These are phyloP conservation scores for Xylaria sp. DNA, from an alignment of 2,329 filamentous ascomycete species.

Conservation along the genomic window DNA sequence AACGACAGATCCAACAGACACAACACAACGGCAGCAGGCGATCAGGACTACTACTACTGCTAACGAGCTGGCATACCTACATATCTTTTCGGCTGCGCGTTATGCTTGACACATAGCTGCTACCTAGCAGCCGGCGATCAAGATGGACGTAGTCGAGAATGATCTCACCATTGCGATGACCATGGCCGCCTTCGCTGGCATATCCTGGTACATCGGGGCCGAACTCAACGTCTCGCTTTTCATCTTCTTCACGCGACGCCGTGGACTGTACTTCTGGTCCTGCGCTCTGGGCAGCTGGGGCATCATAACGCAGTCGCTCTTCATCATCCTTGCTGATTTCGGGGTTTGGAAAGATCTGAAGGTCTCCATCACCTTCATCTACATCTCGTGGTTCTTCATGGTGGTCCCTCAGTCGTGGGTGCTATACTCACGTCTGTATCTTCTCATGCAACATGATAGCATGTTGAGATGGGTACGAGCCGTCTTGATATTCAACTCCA, in stretches of 20 bases:
- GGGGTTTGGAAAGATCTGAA: constrained; percentile 25
- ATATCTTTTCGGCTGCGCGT: background rate
- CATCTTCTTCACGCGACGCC: constrained; percentile 30
- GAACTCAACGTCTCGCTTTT: constrained; percentile 32
- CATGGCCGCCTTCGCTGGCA: constrained; percentile 35
- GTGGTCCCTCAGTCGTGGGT: constrained; percentile 32
- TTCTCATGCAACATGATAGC: constrained; percentile 25
- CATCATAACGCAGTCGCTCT: constrained; percentile 29
- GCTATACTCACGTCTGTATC: constrained; percentile 31
- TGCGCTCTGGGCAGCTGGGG: constrained; percentile 29
- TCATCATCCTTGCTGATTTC: constrained; percentile 32
- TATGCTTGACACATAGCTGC: constrained; percentile 10
- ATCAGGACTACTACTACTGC: background rate
- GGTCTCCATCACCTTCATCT: constrained; percentile 28
- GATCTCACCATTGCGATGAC: constrained; percentile 28
- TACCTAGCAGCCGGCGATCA: constrained; percentile 2
- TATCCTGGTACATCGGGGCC: constrained; percentile 33
- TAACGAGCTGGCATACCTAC: background rate
- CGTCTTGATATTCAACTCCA: constrained; percentile 26
- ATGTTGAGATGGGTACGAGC: constrained; percentile 23
- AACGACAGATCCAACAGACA: background rate
- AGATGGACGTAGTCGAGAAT: constrained; percentile 14
- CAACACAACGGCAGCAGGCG: background rate
- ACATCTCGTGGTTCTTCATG: constrained; percentile 32
- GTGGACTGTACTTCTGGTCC: constrained; percentile 34